Evolutionary conservation across 495 filamentous ascomycete species (phyloP).

Genomic region (Margaritispora aquatica): DNA sequence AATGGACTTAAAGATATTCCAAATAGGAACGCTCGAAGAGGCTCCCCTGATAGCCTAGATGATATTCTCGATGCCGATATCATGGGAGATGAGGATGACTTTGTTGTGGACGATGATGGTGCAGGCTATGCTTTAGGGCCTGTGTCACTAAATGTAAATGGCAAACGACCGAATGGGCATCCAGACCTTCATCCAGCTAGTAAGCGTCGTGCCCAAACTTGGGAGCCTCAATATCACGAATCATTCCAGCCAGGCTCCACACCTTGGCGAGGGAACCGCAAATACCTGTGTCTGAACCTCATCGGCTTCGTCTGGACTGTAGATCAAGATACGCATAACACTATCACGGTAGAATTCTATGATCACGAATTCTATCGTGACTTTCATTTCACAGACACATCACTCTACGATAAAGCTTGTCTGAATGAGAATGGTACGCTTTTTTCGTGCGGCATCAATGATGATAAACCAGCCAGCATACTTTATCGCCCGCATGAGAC

Average conservation of each 20-base stretch:
- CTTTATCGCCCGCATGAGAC: slow-evolving; percentile 97
- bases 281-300: slow-evolving; percentile 90
- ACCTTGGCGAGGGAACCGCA: slow-evolving; percentile 87
- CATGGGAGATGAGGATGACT: slow-evolving; percentile 56
- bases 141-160: slow-evolving; percentile 44
- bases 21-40: slow-evolving; percentile 28
- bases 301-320: slow-evolving; percentile 96
- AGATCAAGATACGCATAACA: slow-evolving; percentile 89
- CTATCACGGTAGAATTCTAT: slow-evolving; percentile 96
- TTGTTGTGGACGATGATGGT: slow-evolving; percentile 93
- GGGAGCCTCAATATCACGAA: slow-evolving; percentile 67
- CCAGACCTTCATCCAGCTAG: slow-evolving; percentile 24
- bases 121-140: slow-evolving; percentile 67
- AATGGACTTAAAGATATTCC: slow-evolving; percentile 50
- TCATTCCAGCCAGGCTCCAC: slow-evolving; percentile 92
- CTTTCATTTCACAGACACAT: slow-evolving; percentile 96
- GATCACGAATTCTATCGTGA: slow-evolving; percentile 86
- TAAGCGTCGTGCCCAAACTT: slow-evolving; percentile 38
- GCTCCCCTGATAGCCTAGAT: slow-evolving; percentile 40
- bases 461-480: slow-evolving; percentile 68
- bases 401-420: slow-evolving; percentile 94
- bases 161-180: slow-evolving; percentile 59
- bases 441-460: slow-evolving; percentile 73
- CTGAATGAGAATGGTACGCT: slow-evolving; percentile 74
- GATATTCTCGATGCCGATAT: slow-evolving; percentile 45